Conservation (phyloP, 1,139 yeast genomes). For the Suhomyces kunorum region DNA sequence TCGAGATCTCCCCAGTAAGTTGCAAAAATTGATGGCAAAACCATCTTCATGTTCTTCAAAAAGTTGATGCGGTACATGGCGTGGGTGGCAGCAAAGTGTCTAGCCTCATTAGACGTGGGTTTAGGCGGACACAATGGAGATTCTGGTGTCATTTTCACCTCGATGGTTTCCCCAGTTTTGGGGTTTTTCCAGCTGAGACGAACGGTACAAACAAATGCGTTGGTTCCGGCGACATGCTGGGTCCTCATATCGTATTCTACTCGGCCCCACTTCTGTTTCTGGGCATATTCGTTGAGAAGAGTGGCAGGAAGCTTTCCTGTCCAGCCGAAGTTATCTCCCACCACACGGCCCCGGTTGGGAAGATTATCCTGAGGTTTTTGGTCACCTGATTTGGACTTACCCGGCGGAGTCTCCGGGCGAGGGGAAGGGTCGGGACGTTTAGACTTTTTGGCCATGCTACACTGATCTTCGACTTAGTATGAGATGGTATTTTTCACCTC, state of each 20-base stretch:
- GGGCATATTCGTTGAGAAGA: slow-evolving; percentile 82
- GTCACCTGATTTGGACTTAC: not conserved
- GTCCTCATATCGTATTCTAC: slow-evolving; percentile 73
- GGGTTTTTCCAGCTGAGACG: slow-evolving; percentile 74
- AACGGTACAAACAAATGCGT: slow-evolving; percentile 64
- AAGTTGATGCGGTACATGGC: slow-evolving; percentile 79
- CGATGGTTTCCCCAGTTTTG: slow-evolving; percentile 68
- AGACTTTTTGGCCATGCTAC: slow-evolving; percentile 11
- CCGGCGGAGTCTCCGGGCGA: not conserved
- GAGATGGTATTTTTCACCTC: not conserved
- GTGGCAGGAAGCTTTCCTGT: slow-evolving; percentile 94
- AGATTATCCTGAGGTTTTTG: slow-evolving; percentile 24
- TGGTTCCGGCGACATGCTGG: slow-evolving; percentile 24
- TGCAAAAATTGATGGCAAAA: slow-evolving; percentile 80
- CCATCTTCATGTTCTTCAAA: slow-evolving; percentile 81
- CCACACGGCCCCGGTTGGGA: slow-evolving; percentile 46
- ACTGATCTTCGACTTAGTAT: too few species aligned
- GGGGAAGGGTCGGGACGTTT: slow-evolving; percentile 4
- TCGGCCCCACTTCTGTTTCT: slow-evolving; percentile 85
- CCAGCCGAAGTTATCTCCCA: slow-evolving; percentile 66
- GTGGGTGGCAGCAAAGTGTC: slow-evolving; percentile 88
- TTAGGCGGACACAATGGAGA: slow-evolving; percentile 55
- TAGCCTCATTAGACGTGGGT: slow-evolving; percentile 82
- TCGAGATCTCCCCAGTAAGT: slow-evolving; percentile 77
- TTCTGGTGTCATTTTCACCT: slow-evolving; percentile 65